phyloP scores from a whole-genome alignment of 768 basidiomycete genomes.

The Tricholoma sp. region DNA sequence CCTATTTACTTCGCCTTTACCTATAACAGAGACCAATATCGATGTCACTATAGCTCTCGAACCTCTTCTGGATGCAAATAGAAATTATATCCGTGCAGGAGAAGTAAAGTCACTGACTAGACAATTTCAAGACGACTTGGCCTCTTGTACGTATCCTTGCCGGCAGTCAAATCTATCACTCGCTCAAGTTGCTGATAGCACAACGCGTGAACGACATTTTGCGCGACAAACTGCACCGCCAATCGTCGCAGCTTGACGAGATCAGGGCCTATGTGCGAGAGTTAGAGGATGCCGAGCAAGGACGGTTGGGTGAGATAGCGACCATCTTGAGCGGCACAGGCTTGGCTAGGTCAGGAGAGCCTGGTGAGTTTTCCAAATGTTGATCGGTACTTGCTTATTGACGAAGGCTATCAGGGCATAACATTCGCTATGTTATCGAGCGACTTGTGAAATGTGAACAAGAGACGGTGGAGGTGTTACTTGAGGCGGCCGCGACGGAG shows the following conservation, averaged over 20 bases:
- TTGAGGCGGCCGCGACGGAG: slow-evolving; percentile 17
- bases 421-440: slow-evolving; percentile 18
- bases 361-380: neutral
- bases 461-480: slow-evolving; percentile 21
- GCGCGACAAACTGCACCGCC: slow-evolving; percentile 32
- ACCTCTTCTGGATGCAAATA: slow-evolving; percentile 21
- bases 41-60: slow-evolving; percentile 3
- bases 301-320: slow-evolving; percentile 15
- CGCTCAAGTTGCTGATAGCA: slow-evolving; percentile 15
- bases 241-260: slow-evolving; percentile 28
- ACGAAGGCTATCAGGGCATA: slow-evolving; percentile 13
- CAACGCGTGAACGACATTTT: slow-evolving; percentile 34
- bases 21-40: neutral
- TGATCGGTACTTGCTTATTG: neutral
- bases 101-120: slow-evolving; percentile 19
- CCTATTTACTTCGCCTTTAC: neutral
- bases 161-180: neutral
- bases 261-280: slow-evolving; percentile 26
- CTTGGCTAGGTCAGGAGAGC: neutral
- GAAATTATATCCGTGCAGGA: slow-evolving; percentile 11
- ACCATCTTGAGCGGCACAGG: neutral
- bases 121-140: slow-evolving; percentile 23
- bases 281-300: slow-evolving; percentile 29
- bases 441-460: slow-evolving; percentile 22
- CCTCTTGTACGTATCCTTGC: slow-evolving; percentile 18